A percentile compares a stretch with the other conserved stretches of the same genome.
Conservation (phyloP, 768 basidiomycete species). For the Filobasidium floriforme region DNA sequence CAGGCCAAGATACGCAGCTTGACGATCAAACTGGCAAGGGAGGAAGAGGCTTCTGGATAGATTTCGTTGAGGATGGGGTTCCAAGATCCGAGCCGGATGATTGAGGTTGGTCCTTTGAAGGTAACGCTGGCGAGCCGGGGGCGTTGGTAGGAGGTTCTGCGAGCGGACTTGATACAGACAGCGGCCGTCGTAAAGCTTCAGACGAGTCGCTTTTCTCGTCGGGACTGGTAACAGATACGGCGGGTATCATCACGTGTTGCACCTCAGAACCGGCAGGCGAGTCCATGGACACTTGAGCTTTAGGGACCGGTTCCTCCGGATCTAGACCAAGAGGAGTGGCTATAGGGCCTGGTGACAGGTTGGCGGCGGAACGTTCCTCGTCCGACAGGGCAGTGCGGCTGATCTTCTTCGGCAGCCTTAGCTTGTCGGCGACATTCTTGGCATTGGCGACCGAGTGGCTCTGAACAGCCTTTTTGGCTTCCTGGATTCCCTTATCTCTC, state of each 20-base stretch:
- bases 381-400: constrained; percentile 1
- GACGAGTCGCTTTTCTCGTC: neutral
- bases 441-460: constrained; percentile 39
- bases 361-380: neutral
- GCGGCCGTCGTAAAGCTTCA: neutral
- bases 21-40: neutral
- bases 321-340: neutral
- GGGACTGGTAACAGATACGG: neutral
- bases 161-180: neutral
- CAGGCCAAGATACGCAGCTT: too few species aligned
- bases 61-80: neutral
- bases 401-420: constrained; percentile 26
- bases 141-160: neutral
- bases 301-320: neutral
- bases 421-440: constrained; percentile 31
- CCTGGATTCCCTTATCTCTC: constrained; percentile 21
- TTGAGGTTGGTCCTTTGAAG: neutral
- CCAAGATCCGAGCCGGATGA: neutral
- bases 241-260: neutral
- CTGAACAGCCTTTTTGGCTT: constrained; percentile 34
- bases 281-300: neutral
- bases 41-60: neutral
- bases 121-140: neutral
- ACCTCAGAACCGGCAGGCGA: neutral
- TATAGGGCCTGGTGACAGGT: neutral